Evolutionary conservation across 2,329 filamentous ascomycete species (phyloP).

Genomic region (Eutypa lata): DNA sequence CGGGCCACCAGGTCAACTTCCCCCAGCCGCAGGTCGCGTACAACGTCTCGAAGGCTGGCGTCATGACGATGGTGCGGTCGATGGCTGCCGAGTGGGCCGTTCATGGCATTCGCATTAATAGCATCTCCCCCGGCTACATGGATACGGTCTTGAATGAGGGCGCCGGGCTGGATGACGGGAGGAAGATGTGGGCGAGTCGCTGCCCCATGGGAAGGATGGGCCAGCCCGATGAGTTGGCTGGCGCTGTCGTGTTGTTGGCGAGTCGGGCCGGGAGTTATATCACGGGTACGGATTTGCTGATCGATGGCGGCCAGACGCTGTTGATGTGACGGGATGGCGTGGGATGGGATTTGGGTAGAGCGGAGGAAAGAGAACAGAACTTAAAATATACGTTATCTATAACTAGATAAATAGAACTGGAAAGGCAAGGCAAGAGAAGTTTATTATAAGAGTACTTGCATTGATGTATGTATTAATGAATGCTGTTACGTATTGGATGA

Average conservation of each 20-base stretch:
- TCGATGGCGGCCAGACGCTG: slow-evolving; percentile 53
- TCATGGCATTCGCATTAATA: slow-evolving; percentile 69
- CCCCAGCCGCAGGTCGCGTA: slow-evolving; percentile 71
- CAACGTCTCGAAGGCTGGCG: slow-evolving; percentile 67
- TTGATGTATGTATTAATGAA: no score
- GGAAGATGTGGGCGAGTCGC: slow-evolving; percentile 53
- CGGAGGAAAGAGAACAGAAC: neutral
- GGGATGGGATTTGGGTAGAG: neutral
- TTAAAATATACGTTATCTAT: neutral
- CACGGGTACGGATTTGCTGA: slow-evolving; percentile 63
- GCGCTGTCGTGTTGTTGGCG: slow-evolving; percentile 57
- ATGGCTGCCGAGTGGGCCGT: slow-evolving; percentile 72
- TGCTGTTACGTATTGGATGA: no score
- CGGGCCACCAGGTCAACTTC: slow-evolving; percentile 66
- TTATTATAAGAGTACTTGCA: no score
- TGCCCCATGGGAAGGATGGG: slow-evolving; percentile 67
- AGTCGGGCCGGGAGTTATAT: slow-evolving; percentile 64
- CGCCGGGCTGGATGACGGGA: slow-evolving; percentile 50
- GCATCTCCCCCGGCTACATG: slow-evolving; percentile 72
- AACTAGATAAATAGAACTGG: neutral
- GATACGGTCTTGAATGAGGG: slow-evolving; percentile 72
- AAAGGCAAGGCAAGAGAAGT: no score
- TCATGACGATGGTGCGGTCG: slow-evolving; percentile 60
- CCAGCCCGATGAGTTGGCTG: slow-evolving; percentile 58
- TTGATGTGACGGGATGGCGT: slow-evolving; percentile 19